A percentile compares a stretch with the other conserved stretches of the same genome.
Evolutionary conservation across 2,329 filamentous ascomycete genomes (phyloP).

Genomic region (Stagonosporopsis tanaceti): DNA sequence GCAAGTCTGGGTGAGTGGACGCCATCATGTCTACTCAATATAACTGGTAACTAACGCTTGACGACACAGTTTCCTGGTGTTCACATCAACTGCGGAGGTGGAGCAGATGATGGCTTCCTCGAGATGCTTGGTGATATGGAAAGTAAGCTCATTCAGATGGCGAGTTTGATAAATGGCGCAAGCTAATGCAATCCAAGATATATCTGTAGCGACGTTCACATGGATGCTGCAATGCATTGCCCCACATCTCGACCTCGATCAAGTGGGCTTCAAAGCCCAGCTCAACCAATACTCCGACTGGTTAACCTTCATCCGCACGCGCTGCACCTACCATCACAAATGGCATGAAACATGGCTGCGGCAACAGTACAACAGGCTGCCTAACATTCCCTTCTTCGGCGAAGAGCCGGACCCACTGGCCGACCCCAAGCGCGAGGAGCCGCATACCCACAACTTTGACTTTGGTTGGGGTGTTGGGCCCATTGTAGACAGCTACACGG

Average conservation of each 20-base stretch:
- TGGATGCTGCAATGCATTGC: slow-evolving; percentile 65
- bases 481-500: slow-evolving; percentile 51
- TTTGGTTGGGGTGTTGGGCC: slow-evolving; percentile 59
- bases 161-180: too few species aligned
- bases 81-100: slow-evolving; percentile 62
- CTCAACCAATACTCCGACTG: slow-evolving; percentile 52
- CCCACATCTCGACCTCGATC: slow-evolving; percentile 56
- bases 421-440: slow-evolving; percentile 27
- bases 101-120: slow-evolving; percentile 43
- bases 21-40: too few species aligned
- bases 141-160: slow-evolving; percentile 26
- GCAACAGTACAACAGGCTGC: not conserved
- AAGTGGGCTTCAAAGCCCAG: slow-evolving; percentile 52
- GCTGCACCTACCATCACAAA: slow-evolving; percentile 43
- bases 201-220: slow-evolving; percentile 59
- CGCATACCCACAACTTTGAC: slow-evolving; percentile 41
- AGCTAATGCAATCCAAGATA: slow-evolving; percentile 27
- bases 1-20: slow-evolving; percentile 57
- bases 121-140: slow-evolving; percentile 47
- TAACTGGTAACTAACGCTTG: not conserved
- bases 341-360: slow-evolving; percentile 20
- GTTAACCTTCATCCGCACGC: slow-evolving; percentile 37
- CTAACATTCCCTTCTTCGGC: not conserved
- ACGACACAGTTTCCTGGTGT: slow-evolving; percentile 55
- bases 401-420: slow-evolving; percentile 21